These are phyloP conservation scores for Prunus armeniaca DNA, from an alignment of 306 rosid species.

Conservation along the genomic window DNA sequence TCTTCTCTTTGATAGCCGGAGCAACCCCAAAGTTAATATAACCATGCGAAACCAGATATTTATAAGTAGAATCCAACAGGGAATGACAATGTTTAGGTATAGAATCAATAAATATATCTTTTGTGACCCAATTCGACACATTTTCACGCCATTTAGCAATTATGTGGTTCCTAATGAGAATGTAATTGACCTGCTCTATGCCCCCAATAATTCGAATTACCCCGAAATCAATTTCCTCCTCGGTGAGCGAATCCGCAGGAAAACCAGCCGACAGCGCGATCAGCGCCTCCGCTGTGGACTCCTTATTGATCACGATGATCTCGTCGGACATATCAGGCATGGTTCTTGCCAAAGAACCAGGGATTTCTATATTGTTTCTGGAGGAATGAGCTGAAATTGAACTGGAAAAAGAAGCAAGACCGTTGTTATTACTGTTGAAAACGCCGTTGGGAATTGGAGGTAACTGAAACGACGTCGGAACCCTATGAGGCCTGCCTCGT, in stretches of 20 bases:
- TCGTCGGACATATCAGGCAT: slow-evolving; percentile 61
- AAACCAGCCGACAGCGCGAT: slow-evolving; percentile 80
- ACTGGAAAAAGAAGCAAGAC: slow-evolving; percentile 32
- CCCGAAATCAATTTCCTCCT: slow-evolving; percentile 82
- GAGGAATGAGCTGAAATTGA: slow-evolving; percentile 27
- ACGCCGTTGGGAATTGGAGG: slow-evolving; percentile 34
- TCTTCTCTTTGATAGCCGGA: slow-evolving; percentile 53
- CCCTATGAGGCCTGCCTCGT: slow-evolving; percentile 81
- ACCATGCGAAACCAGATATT: slow-evolving; percentile 71
- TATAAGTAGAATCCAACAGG: slow-evolving; percentile 70
- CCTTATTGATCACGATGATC: slow-evolving; percentile 82
- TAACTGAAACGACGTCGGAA: slow-evolving; percentile 50
- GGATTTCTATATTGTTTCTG: slow-evolving; percentile 29
- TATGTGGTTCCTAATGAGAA: slow-evolving; percentile 85
- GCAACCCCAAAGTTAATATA: slow-evolving; percentile 86
- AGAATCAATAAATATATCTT: slow-evolving; percentile 58
- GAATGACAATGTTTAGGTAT: slow-evolving; percentile 62
- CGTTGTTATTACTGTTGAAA: slow-evolving; percentile 32
- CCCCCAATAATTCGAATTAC: slow-evolving; percentile 76
- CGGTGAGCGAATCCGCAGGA: slow-evolving; percentile 84
- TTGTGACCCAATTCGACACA: slow-evolving; percentile 70
- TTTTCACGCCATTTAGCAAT: slow-evolving; percentile 94
- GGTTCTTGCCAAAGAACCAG: slow-evolving; percentile 13
- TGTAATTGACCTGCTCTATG: slow-evolving; percentile 90
- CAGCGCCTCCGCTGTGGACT: slow-evolving; percentile 81